Conservation (phyloP, 495 filamentous ascomycete species). For the Penicillium maclennaniae region DNA sequence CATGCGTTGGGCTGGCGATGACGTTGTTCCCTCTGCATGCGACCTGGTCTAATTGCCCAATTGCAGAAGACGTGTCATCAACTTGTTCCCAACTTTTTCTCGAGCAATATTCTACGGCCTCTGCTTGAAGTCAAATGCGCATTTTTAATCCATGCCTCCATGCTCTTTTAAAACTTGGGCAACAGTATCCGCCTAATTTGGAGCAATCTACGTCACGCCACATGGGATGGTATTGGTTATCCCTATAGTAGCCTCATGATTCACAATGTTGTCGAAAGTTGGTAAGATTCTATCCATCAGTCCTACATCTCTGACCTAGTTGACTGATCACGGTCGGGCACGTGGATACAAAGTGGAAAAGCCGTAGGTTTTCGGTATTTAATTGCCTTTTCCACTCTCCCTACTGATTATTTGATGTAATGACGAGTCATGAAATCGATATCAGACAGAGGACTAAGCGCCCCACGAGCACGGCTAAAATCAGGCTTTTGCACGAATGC, state of each 20-base stretch:
- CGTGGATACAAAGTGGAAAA: neutral
- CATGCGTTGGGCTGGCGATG: neutral
- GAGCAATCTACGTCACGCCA: too few relatives aligned
- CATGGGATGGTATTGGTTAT: too few relatives aligned
- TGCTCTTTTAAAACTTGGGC: too few relatives aligned
- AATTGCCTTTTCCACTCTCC: neutral
- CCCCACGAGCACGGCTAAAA: too few relatives aligned
- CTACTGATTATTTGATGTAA: neutral
- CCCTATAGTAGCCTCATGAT: too few relatives aligned
- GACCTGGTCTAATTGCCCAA: neutral
- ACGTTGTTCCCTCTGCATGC: neutral
- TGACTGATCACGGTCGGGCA: neutral
- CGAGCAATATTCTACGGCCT: neutral
- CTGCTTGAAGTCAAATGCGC: neutral
- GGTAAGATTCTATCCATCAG: too few relatives aligned
- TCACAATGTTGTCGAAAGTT: too few relatives aligned
- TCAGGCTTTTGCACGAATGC: neutral
- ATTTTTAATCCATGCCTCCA: neutral
- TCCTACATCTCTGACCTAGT: neutral
- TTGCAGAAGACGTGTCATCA: neutral
- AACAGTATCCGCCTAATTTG: too few relatives aligned
- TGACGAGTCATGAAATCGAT: too few relatives aligned
- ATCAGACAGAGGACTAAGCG: too few relatives aligned
- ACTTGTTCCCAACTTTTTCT: neutral
- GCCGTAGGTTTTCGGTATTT: neutral